Percentiles rank a stretch among this genome's conserved stretches.
Conservation (phyloP, 192 early-diverging fungal species). For the Backusella parvicylindrica region DNA sequence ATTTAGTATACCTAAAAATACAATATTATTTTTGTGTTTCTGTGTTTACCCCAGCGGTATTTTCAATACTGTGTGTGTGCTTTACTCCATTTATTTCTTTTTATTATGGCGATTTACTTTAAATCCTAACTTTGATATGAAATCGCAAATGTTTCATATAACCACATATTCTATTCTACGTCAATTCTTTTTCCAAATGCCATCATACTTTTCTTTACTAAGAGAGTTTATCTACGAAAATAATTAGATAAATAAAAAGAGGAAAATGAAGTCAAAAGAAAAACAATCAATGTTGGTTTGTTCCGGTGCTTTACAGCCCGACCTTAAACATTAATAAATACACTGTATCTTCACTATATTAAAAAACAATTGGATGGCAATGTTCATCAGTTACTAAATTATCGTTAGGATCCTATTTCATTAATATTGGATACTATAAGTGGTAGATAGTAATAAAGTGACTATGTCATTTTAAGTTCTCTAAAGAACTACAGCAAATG, state of each 20-base stretch:
- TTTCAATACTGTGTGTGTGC: not conserved
- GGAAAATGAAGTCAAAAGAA: not conserved
- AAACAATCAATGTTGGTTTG: not conserved
- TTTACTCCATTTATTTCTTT: not conserved
- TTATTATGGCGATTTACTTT: not conserved
- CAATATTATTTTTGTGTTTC: not conserved
- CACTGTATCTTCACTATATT: not conserved
- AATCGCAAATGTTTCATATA: not conserved
- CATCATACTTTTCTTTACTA: not conserved
- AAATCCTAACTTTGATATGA: not conserved
- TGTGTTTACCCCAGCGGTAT: not conserved
- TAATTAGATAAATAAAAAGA: not conserved
- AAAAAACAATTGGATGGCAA: no score
- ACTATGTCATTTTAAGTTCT: not conserved
- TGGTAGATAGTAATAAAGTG: not conserved
- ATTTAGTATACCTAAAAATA: not conserved
- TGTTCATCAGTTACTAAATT: not conserved
- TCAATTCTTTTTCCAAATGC: not conserved
- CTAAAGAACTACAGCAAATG: not conserved
- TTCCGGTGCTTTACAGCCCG: not conserved
- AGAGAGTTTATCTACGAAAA: not conserved
- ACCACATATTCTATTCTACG: not conserved
- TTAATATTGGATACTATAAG: not conserved
- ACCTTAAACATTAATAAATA: not conserved
- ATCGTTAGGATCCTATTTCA: not conserved